Conservation (phyloP, 2,329 filamentous ascomycete species). For the Verruconis gallopava region DNA sequence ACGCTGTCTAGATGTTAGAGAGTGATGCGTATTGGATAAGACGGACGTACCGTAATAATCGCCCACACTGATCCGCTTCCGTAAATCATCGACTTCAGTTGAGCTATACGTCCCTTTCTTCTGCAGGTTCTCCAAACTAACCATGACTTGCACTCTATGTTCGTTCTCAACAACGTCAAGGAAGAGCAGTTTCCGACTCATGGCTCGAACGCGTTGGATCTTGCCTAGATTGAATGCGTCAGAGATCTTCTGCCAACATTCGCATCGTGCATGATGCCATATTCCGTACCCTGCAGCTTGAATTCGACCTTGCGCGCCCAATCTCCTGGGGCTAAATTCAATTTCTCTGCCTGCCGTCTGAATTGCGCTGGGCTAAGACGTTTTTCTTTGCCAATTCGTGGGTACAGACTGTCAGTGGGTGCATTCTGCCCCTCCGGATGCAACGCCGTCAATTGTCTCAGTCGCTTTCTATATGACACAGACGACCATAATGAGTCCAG, state of each 20-base stretch:
- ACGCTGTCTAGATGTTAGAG: slow-evolving; percentile 27
- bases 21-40: slow-evolving; percentile 9
- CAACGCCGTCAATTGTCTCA: slow-evolving; percentile 1
- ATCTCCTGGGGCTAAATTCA: neutral
- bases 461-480: slow-evolving; percentile 3
- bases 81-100: slow-evolving; percentile 29
- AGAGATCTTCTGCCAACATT: too few relatives aligned
- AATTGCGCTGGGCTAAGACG: neutral
- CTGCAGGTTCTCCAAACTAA: slow-evolving; percentile 38
- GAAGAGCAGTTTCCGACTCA: slow-evolving; percentile 71
- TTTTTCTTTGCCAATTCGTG: neutral
- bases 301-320: neutral
- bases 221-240: too few relatives aligned
- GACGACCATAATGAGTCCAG: slow-evolving; percentile 4
- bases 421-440: neutral
- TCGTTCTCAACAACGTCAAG: slow-evolving; percentile 66
- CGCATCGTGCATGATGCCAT: too few relatives aligned
- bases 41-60: slow-evolving; percentile 64
- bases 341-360: neutral
- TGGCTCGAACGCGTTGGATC: slow-evolving; percentile 35
- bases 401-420: neutral
- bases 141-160: slow-evolving; percentile 60
- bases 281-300: neutral
- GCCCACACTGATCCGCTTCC: slow-evolving; percentile 58
- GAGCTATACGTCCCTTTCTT: slow-evolving; percentile 1